Evolutionary conservation across 2,329 filamentous ascomycete species (phyloP), one percentile per base, ranked within the genome.

Genomic region (Diaporthe citrichinensis): DNA sequence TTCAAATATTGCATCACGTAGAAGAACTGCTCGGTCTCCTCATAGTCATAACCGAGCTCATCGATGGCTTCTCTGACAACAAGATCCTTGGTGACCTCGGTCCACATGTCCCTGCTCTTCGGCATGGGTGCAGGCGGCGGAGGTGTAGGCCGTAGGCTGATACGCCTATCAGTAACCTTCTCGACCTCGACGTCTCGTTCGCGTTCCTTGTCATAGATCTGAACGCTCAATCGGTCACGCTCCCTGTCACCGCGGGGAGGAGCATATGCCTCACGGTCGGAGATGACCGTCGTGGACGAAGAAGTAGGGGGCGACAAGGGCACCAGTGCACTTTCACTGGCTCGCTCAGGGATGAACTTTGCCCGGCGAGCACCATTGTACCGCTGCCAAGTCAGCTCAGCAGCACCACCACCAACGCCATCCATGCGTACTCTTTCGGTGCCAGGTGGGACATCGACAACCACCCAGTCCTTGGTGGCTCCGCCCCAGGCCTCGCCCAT

Each of bases 41-140:
- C 95, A 81, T 93, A 98, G 76, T 94, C 92, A 84, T 98, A 98
- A 3, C 95, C 95, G 81, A 93, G 86, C 80, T 93, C 89, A 79
- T 98, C 93, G 78, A 98, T 94, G 25, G 97, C 97, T 82, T 98
- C 95, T 71, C 93, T 92, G 75, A 93, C 89, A 23, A 98, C 95
- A 49, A 98, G 86, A 79, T 98, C 96, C 85, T 98, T 98, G 61
- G 96, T 98, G 79, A 99, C 95, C 85, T 98, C 97, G 0, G 97
- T 99, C 96, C 96, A 98, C 87, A 98, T 94, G 76, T 93, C 91
- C 74, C 90, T 89, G 44, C 89, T 85, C 71, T 88, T 88, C 28
- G 76, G 76, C 53, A 67, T 46, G 3, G 75, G 75, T 9, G 83
- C 81, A 34, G 80, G 80, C 23, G 84, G 80, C 72, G 80, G 84